These are phyloP conservation scores for Blumeria graminis DNA, from an alignment of 2,329 filamentous ascomycete species.

Conservation along the genomic window DNA sequence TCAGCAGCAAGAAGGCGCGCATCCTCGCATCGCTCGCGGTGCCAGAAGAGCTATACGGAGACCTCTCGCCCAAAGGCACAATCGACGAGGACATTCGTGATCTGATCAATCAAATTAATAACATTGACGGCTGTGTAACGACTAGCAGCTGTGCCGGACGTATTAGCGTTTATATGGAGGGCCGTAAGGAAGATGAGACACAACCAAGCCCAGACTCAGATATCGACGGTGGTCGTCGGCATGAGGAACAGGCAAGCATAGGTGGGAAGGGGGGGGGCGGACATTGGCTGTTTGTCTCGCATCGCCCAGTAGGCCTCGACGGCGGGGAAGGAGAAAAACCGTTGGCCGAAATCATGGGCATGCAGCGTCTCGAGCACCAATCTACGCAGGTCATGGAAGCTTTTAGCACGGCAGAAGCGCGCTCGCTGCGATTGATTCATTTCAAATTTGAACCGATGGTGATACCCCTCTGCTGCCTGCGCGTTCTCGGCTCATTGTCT, in stretches of 20 bases:
- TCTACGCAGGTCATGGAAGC: neutral
- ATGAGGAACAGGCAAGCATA: constrained; percentile 26
- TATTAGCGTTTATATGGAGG: constrained; percentile 72
- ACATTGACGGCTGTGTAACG: constrained; percentile 51
- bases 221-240: neutral
- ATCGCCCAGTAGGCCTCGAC: constrained; percentile 34
- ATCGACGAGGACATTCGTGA: constrained; percentile 57
- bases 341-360: constrained; percentile 17
- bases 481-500: neutral
- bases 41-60: constrained; percentile 48
- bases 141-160: constrained; percentile 84
- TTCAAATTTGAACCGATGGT: constrained; percentile 95
- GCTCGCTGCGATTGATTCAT: constrained; percentile 33
- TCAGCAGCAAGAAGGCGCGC: constrained; percentile 38
- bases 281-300: constrained; percentile 69
- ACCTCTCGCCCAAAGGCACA: constrained; percentile 71
- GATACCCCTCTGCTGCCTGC: neutral
- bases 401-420: neutral
- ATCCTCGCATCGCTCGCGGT: constrained; percentile 48
- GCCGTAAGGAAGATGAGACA: constrained; percentile 22
- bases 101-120: constrained; percentile 60
- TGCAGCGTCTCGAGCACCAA: constrained; percentile 11
- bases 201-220: neutral
- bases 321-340: constrained; percentile 5
- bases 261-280: constrained; percentile 74